Conservation (phyloP, 225 moss, liverwort and hornwort species). For the Straminergon stramineum region DNA sequence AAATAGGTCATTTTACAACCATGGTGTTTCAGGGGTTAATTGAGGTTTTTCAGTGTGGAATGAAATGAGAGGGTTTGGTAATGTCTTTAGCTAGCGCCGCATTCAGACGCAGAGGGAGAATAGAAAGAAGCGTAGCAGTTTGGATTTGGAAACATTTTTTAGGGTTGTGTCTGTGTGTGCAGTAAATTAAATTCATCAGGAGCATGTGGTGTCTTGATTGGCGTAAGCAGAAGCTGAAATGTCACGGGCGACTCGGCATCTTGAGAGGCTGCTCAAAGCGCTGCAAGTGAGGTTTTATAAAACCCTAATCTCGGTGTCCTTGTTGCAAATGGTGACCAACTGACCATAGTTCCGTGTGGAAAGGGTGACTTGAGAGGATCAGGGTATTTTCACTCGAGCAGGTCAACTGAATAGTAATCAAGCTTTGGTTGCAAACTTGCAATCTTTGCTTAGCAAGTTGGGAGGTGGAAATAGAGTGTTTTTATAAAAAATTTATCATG, state of each 20-base stretch:
- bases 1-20: no score
- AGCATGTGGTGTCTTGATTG: background rate
- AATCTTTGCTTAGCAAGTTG: background rate
- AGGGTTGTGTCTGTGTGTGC: background rate
- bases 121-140: background rate
- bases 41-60: background rate
- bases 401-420: background rate
- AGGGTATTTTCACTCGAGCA: background rate
- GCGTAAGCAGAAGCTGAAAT: background rate
- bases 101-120: background rate
- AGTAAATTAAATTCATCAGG: background rate
- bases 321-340: background rate
- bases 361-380: background rate
- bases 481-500: background rate
- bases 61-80: background rate
- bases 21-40: background rate
- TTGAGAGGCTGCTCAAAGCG: conserved; percentile 26
- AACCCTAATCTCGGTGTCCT: background rate
- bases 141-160: background rate
- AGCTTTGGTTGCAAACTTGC: background rate
- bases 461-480: background rate
- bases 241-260: conserved; percentile 32
- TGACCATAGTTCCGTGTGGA: background rate
- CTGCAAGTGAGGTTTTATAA: conserved; percentile 5
- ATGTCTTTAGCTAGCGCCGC: background rate